Base-by-base conservation (phyloP, 2,329 filamentous ascomycete genomes). In the Epicoccum sorghinum region DNA sequence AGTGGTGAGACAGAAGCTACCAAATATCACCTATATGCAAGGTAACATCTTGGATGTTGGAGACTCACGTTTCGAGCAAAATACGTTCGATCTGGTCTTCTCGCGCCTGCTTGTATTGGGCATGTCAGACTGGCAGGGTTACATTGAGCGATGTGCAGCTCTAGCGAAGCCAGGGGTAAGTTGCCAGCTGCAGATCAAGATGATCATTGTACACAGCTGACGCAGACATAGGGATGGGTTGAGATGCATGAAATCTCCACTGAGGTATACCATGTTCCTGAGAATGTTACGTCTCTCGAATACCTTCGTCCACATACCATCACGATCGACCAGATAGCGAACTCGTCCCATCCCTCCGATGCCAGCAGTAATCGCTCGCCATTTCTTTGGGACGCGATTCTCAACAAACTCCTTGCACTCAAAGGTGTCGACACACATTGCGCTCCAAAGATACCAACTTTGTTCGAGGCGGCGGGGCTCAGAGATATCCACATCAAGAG, bases 41-140 rank as follows among this genome's bases (percentile, higher is more conserved):
- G 56, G 49, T 14, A 43, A 49, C 12, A 43, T 49, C 47, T 42
- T 49, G 39, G 24, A 49, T 4, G 14, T 37, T 10, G 9, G 24
- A 5, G 46, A 55, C 44, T 22, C 43, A 4, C 84, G 84, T 64
- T 77, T 48, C 81, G 80, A 45, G 67, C 75, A 12, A 68, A 77
- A 30, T 65, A 49, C 70, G 9, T 85, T 83, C 62, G 83, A 86
- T 67, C 79, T 82, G 60, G 79, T 86, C 79, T 76, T 81, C 79
- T 64, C 78, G 71, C 63, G 79, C 61, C 55, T 80, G 76, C 75
- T 83, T 75, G 60, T 77, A 62, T 77, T 79, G 27, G 77, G 79
- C 27, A 78, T 88, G 32, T 72, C 76, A 7, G 76, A 86, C 61
- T 84, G 83, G 67, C 71, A 72, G 4, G 67, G 70, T 10, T 70